phyloP scores from a whole-genome alignment of 306 rosid species.

The Morella rubra region DNA sequence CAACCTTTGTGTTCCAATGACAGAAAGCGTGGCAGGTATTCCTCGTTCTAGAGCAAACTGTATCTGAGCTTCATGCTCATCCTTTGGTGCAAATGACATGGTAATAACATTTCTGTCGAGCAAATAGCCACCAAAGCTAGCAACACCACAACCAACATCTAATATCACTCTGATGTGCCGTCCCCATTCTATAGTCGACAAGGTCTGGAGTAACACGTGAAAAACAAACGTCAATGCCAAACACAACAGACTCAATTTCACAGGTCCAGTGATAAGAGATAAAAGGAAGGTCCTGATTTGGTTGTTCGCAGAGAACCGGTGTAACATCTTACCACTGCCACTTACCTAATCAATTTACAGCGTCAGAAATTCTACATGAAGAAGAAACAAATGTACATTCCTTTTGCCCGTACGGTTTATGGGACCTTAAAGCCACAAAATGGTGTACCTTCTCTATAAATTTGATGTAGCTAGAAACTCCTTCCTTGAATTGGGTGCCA shows the following conservation, averaged over 20 bases:
- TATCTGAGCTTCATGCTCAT: constrained; percentile 99
- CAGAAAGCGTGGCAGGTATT: constrained; percentile 92
- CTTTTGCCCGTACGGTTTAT: neutral
- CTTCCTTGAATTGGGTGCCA: constrained; percentile 97
- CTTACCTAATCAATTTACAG: neutral
- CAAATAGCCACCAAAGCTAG: constrained; percentile 93
- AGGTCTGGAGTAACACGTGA: constrained; percentile 42
- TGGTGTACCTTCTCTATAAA: constrained; percentile 63
- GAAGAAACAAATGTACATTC: neutral
- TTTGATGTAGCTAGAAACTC: constrained; percentile 61
- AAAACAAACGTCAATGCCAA: constrained; percentile 11
- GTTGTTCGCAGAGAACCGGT: neutral
- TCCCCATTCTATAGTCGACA: constrained; percentile 70
- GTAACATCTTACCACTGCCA: neutral
- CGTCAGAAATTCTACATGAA: neutral
- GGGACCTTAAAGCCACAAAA: constrained; percentile 4
- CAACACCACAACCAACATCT: constrained; percentile 97
- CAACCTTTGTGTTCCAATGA: constrained; percentile 86
- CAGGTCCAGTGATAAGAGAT: neutral
- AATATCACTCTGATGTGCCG: constrained; percentile 71
- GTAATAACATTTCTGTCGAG: constrained; percentile 77
- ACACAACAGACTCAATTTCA: neutral
- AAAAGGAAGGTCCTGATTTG: neutral
- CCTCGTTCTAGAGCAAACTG: constrained; percentile 99
- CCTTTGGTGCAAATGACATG: constrained; percentile 97